Percentiles rank a stretch among this genome's conserved stretches.
These are phyloP conservation scores for Aureococcus anophagefferens DNA, from an alignment of 108 stramenopile species.

Conservation along the genomic window DNA sequence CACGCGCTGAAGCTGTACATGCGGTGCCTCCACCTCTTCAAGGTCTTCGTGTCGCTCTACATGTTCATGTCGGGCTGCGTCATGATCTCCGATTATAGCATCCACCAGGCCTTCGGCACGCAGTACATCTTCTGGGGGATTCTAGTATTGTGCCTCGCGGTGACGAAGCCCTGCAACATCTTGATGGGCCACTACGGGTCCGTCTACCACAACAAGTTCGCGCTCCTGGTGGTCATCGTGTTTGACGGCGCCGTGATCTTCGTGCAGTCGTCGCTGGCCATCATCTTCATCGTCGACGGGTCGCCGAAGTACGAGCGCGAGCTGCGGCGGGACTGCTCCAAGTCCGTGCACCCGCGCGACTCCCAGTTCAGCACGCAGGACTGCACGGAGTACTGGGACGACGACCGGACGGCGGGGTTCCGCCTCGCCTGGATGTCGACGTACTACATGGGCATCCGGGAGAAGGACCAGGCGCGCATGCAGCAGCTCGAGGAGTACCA, in stretches of 20 bases:
- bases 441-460: not conserved
- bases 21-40: not conserved
- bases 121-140: not conserved
- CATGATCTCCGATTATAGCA: not conserved
- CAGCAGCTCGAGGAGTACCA: not conserved
- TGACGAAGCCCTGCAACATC: not conserved
- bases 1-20: not conserved
- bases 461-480: not conserved
- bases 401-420: not conserved
- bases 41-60: not conserved
- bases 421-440: not conserved
- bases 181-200: not conserved
- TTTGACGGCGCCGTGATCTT: not conserved
- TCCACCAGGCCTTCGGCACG: not conserved
- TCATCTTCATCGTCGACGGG: not conserved
- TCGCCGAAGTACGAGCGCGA: not conserved
- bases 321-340: not conserved
- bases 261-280: not conserved
- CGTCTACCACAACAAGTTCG: not conserved
- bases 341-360: not conserved
- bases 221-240: not conserved
- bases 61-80: not conserved
- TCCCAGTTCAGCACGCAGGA: not conserved
- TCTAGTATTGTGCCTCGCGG: not conserved
- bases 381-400: not conserved